phyloP scores from a whole-genome alignment of 495 filamentous ascomycete species.

The Podospora pseudopauciseta region DNA sequence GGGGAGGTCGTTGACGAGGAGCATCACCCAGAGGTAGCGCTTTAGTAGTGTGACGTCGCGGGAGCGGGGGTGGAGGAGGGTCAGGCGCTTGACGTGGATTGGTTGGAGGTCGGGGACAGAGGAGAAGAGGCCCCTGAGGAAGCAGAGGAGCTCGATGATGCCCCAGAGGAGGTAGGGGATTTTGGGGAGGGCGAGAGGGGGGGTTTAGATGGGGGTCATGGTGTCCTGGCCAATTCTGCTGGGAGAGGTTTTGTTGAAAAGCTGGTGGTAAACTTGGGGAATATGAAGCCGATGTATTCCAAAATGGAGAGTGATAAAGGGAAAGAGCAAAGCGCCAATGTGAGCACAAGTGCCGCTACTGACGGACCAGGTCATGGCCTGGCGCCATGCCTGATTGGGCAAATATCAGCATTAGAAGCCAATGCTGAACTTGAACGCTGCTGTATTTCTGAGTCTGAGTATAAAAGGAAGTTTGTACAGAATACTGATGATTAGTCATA shows the following conservation, averaged over 20 bases:
- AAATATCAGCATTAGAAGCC: neutral
- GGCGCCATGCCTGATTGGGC: neutral
- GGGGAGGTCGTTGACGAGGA: neutral
- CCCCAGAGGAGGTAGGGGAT: conserved; percentile 1
- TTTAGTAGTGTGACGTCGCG: neutral
- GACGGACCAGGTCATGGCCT: neutral
- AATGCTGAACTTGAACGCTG: neutral
- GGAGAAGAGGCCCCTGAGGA: neutral
- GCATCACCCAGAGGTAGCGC: neutral
- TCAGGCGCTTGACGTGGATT: neutral
- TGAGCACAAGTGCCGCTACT: neutral
- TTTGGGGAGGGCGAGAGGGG: neutral
- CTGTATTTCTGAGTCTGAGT: neutral
- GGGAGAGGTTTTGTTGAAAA: neutral
- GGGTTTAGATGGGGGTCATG: neutral
- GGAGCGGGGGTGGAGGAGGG: neutral
- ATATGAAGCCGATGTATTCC: no score
- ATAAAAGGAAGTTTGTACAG: neutral
- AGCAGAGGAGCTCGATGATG: neutral
- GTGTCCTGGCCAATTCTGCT: neutral
- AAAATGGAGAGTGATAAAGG: no score
- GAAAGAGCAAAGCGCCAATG: neutral
- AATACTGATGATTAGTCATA: neutral
- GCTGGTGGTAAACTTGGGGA: no score
- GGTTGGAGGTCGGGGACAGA: neutral